phyloP scores from a whole-genome alignment of 1,284 basidiomycete species.

The Melampsora americana region DNA sequence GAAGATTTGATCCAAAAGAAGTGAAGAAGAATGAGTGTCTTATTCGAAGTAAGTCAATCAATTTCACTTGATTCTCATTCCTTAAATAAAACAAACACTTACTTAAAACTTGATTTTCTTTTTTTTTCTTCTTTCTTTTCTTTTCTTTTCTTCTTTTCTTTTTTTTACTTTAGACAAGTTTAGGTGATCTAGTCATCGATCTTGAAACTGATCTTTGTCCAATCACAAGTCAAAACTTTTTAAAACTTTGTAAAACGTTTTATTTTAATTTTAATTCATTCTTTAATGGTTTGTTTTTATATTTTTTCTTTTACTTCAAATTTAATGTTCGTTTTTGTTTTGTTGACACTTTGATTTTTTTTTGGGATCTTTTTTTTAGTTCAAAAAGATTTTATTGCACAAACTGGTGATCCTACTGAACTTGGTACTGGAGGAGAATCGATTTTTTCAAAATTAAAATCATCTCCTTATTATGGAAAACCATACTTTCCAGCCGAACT shows the following conservation, averaged over 20 bases:
- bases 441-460: constrained; percentile 62
- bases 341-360: too few species aligned
- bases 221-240: constrained; percentile 85
- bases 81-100: too few species aligned
- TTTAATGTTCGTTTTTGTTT: neutral
- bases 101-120: neutral
- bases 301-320: too few species aligned
- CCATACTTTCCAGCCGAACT: constrained; percentile 28
- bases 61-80: neutral
- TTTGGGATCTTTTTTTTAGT: constrained; percentile 59
- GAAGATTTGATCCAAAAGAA: too few species aligned
- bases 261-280: constrained; percentile 95
- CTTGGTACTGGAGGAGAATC: constrained; percentile 78
- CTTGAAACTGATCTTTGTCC: constrained; percentile 88
- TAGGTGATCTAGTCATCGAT: constrained; percentile 61
- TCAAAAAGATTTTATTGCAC: constrained; percentile 92
- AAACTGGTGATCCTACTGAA: constrained; percentile 90
- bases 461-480: constrained; percentile 1
- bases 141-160: neutral
- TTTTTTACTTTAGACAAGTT: constrained; percentile 38
- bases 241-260: constrained; percentile 93
- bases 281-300: constrained; percentile 73
- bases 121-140: neutral
- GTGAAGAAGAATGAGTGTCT: constrained; percentile 25
- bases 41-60: constrained; percentile 31